phyloP scores from a whole-genome alignment of 306 rosid species.

The Alnus rubra region DNA sequence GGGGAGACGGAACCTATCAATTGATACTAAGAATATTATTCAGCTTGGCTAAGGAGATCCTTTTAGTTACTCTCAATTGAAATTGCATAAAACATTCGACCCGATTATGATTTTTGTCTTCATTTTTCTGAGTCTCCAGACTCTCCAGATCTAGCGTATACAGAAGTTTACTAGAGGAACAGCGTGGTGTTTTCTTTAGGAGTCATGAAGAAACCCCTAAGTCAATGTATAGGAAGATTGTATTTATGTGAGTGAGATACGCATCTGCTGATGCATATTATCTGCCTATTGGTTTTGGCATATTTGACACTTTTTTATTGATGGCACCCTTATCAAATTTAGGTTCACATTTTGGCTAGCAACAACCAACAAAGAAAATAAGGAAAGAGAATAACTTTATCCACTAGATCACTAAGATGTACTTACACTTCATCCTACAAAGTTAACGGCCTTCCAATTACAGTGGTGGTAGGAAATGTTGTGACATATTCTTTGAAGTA shows the following conservation, averaged over 20 bases:
- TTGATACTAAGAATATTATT: too few relatives aligned
- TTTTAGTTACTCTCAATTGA: too few relatives aligned
- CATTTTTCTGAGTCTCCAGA: background rate
- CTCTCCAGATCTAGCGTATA: background rate
- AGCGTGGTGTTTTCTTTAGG: background rate
- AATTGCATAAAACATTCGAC: background rate
- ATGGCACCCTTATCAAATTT: background rate
- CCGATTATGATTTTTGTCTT: background rate
- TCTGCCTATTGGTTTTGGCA: background rate
- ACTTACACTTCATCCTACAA: background rate
- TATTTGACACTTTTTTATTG: too few relatives aligned
- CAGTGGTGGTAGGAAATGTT: background rate
- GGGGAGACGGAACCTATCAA: too few relatives aligned
- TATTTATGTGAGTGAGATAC: background rate
- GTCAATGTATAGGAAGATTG: background rate
- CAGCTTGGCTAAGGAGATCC: too few relatives aligned
- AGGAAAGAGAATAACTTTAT: background rate
- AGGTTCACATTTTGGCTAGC: background rate
- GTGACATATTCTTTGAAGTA: too few relatives aligned
- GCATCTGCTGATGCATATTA: background rate
- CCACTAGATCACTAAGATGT: background rate
- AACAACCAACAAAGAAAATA: background rate
- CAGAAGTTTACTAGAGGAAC: background rate
- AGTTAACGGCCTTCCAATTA: background rate
- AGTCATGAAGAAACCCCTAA: background rate